Evolutionary conservation across 2,329 filamentous ascomycete species (phyloP), one percentile per base, ranked within the genome.

Genomic region (Xylaria sp.): DNA sequence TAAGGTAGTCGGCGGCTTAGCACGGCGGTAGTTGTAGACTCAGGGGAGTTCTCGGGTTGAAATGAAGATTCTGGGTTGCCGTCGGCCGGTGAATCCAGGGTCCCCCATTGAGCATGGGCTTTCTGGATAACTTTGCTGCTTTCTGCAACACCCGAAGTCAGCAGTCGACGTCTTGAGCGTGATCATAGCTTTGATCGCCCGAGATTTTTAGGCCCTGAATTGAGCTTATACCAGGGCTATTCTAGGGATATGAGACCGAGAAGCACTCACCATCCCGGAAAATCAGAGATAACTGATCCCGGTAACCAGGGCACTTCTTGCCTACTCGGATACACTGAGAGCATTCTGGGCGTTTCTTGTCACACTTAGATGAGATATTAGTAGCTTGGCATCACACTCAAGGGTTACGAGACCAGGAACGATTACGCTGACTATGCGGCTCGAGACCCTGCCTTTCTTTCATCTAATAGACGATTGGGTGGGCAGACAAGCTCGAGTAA

Each of bases 221-320:
- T 10, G 8, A 6, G 18, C 31, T 18, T 10, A 12, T 10, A 55
- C n/a, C n/a, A 25, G 25, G 33, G 31, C 28, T 2, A 6, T 55
- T 54, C 18, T 6, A 18, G 28, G 31, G 12, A n/a, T 20, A 9
- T 36, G 28, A 36, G 28, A 8, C 25, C 28, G 52, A 20, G 52
- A 55, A 55, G 18, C 10, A 55, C 52, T 55, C 52, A 55, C 52
- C 88, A 80, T 91, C 88, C 46, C 89, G 87, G 76, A 91, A 91
- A 85, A 91, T 87, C 66, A 91, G 81, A 39, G 88, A 88, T 41
- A 90, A 80, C 77, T 89, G 87, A 71, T 91, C 88, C 72, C 89
- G 84, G 74, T 91, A 91, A 7, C 89, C 89, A 23, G 88, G 87
- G 73, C 89, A 91, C 74, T 82, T 84, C 78, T 88, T 88, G 74